Base-by-base conservation (phyloP, 495 filamentous ascomycete species). In the Penicillium bovifimosum region DNA sequence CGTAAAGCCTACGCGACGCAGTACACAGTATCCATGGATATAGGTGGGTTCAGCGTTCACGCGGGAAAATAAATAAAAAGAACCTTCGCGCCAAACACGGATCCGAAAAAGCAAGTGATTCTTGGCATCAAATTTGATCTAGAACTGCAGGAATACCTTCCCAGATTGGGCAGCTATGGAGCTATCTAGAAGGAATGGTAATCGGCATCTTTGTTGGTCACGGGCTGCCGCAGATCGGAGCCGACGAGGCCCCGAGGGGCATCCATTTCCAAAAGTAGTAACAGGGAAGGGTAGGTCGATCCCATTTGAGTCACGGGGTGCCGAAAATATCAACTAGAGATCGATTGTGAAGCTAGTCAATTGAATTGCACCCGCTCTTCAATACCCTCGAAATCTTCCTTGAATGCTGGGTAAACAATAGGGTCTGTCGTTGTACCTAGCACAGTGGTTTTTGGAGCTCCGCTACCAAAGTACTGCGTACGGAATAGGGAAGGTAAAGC, bases 171-270 rank as follows among this genome's bases (percentile, higher is more conserved):
- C n/a, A 18, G 18, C 40, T 7, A 27, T 26, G n/a, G 26, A 42
- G 20, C 20, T 28, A 13, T 43, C 8, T 28, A 43, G 9, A 8
- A 38, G 29, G 14, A n/a, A 5, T 28, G 24, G 8, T 49, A 11
- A 40, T 32, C 35, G 27, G 36, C 45, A 31, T 29, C 36, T 39
- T 39, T n/a, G 11, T 20, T 26, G 38, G 38, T 42, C 48, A 50
- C 28, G 48, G 48, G 48, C 32, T 50, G 31, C 48, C 48, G 48
- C 48, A 50, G 18, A 50, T 50, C 48, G 39, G 48, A 41, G 38
- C 13, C 16, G 18, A 24, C 16, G 13, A 33, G 28, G 13, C 16
- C 13, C 14, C 16, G 13, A 33, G 28, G 13, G 40, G 26, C 24
- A 43, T 33, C 17, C n/a, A n/a, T n/a, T n/a, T n/a, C n/a, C 28